Percentiles rank a stretch among this genome's conserved stretches.
Evolutionary conservation across 1,139 yeast genomes (phyloP).

Genomic region (Yamadazyma triangularis): DNA sequence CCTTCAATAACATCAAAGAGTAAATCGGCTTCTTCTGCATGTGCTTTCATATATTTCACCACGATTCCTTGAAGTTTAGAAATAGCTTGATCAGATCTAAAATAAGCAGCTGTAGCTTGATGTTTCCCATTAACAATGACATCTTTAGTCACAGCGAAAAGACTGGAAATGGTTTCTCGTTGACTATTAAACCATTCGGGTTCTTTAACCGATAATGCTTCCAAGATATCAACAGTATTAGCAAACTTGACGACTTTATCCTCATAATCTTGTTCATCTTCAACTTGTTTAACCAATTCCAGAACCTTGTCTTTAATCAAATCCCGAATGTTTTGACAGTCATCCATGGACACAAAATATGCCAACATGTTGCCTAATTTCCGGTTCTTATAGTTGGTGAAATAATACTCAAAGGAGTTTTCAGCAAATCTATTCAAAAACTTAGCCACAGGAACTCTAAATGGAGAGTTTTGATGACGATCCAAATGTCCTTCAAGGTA

Average conservation of each 20-base stretch:
- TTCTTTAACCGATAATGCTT: conserved; percentile 50
- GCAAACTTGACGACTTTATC: conserved; percentile 61
- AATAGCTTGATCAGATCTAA: conserved; percentile 73
- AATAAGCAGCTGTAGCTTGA: conserved; percentile 57
- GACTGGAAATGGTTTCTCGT: conserved; percentile 41
- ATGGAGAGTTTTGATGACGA: conserved; percentile 84
- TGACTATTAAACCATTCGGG: conserved; percentile 59
- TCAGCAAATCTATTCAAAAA: conserved; percentile 80
- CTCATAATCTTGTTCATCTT: conserved; percentile 47
- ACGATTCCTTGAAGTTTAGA: conserved; percentile 56
- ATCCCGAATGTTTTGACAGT: conserved; percentile 54
- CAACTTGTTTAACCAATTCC: conserved; percentile 30
- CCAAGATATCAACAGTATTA: conserved; percentile 63
- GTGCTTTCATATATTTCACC: conserved; percentile 40
- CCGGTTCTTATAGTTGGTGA: conserved; percentile 62
- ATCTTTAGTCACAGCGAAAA: conserved; percentile 43
- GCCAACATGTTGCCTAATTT: conserved; percentile 65
- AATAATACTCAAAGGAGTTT: conserved; percentile 69
- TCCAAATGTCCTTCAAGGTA: conserved; percentile 80
- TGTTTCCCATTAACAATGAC: conserved; percentile 38
- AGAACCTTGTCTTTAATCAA: conserved; percentile 50
- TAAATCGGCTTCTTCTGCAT: conserved; percentile 24
- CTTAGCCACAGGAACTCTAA: conserved; percentile 85
- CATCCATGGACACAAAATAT: conserved; percentile 55
- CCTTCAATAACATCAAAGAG: conserved; percentile 50